Evolutionary conservation across 108 stramenopile species (phyloP).

Genomic region (Nannochloropsis gaditana): DNA sequence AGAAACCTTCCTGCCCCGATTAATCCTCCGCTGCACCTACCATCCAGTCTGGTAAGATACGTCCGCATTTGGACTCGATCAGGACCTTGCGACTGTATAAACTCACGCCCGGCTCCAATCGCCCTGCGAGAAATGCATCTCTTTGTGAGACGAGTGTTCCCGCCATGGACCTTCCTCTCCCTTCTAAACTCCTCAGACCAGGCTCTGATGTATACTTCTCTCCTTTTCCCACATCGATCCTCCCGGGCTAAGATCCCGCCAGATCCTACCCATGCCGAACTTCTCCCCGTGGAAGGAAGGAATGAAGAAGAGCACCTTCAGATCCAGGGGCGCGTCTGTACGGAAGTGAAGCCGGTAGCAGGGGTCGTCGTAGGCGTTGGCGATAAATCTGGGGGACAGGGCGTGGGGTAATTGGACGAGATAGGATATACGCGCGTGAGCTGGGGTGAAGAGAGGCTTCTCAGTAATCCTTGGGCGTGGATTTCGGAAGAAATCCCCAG

Average conservation of each 20-base stretch:
- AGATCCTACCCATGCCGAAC: conserved; percentile 75
- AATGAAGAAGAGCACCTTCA: conserved; percentile 91
- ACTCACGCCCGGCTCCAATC: conserved; percentile 92
- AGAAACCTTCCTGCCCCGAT: background rate
- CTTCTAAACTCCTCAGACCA: background rate
- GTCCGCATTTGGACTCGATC: conserved; percentile 80
- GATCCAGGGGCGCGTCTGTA: conserved; percentile 93
- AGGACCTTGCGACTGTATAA: conserved; percentile 89
- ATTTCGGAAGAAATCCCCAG: too few relatives aligned
- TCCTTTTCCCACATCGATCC: background rate
- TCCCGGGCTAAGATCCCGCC: background rate
- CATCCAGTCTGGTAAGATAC: conserved; percentile 96
- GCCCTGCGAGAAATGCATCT: conserved; percentile 32
- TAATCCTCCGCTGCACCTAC: background rate
- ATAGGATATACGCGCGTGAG: background rate
- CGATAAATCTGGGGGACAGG: conserved; percentile 57
- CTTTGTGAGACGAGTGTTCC: background rate
- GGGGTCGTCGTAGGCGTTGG: conserved; percentile 75
- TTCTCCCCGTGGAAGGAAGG: conserved; percentile 92
- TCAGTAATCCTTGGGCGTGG: too few relatives aligned
- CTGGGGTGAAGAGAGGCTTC: background rate
- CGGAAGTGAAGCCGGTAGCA: conserved; percentile 78
- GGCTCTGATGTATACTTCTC: background rate
- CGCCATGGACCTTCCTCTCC: background rate
- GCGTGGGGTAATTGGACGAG: background rate